Base-by-base conservation (phyloP, 2,329 filamentous ascomycete genomes). In the Ceratocystis lukuohia region DNA sequence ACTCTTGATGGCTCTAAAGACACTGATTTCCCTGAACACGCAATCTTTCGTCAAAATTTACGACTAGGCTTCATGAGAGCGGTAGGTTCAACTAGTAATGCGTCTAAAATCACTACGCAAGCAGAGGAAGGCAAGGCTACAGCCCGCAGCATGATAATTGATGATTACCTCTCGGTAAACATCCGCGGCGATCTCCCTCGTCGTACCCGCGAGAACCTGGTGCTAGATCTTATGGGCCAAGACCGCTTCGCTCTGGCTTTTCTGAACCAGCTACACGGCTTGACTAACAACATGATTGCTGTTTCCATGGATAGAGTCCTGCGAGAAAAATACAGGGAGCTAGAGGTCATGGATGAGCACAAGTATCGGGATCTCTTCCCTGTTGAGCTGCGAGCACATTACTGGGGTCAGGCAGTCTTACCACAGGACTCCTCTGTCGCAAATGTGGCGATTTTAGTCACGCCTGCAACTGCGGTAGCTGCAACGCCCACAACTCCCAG, bases 121-220 rank as follows among this genome's bases (percentile, higher is more conserved):
- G 37, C 3, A 7, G 20, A 50, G 44, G 41, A 48, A 46, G 56
- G 37, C 17, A 48, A 63, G 44, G 33, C 22, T 12, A 46, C 33
- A 2, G 48, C 53, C 15, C 64, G 64, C 37, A 41, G 53, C 1
- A 65, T 46, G 22, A 17, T 30, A 10, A 48, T 67, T 22, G 66
- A 65, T 8, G 66, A 67, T 17, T 37, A 65, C 20, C 37, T 68
- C 10, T 64, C 44, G 37, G n/a, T 64, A 5, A 66, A 59, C 41
- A 37, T 63, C 5, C 61, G 61, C 6, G 66, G 66, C 15, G 66
- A 68, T 17, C 61, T 68, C 25, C 63, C 65, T 7, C 66, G 66
- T 20, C 25, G 61, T 30, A 64, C 61, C 7, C 66, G 66, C 7
- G 66, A 68, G 20, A 59, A 63, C n/a, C 28, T 68, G 8, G 50